A percentile compares a stretch with the other conserved stretches of the same genome.
phyloP scores from a whole-genome alignment of 2,329 filamentous ascomycete species.

The Whalleya microplaca region DNA sequence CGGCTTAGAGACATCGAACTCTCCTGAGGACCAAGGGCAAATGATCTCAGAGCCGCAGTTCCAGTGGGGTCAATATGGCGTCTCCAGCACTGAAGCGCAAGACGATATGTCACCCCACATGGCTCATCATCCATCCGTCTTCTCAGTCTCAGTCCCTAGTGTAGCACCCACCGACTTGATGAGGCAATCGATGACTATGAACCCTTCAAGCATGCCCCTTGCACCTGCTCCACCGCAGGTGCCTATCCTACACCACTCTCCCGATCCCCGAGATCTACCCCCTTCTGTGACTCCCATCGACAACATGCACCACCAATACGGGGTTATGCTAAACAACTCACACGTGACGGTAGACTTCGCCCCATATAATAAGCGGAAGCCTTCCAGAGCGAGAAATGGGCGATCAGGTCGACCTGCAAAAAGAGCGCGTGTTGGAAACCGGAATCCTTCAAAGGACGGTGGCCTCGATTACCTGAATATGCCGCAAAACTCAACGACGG shows the following conservation, averaged over 20 bases:
- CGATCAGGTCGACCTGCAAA: conserved; percentile 27
- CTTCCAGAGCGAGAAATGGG: conserved; percentile 22
- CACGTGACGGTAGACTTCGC: conserved; percentile 22
- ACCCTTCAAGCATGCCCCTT: conserved; percentile 26
- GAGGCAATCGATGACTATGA: conserved; percentile 17
- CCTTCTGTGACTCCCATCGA: conserved; percentile 24
- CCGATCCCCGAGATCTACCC: conserved; percentile 25
- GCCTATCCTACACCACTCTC: conserved; percentile 26
- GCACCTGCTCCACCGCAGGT: conserved; percentile 27
- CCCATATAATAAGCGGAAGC: conserved; percentile 25
- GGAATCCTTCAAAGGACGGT: conserved; percentile 12
- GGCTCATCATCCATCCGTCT: conserved; percentile 31
- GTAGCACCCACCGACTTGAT: conserved; percentile 32
- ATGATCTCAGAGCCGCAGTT: conserved; percentile 38
- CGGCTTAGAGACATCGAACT: conserved; percentile 40
- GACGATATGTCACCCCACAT: conserved; percentile 37
- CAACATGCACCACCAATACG: conserved; percentile 22
- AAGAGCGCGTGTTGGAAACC: conserved; percentile 18
- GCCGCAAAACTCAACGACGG: conserved; percentile 12
- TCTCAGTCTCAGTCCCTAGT: conserved; percentile 14
- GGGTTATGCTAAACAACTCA: conserved; percentile 16
- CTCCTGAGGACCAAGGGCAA: conserved; percentile 36
- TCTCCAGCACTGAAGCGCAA: conserved; percentile 36
- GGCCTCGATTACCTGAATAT: conserved; percentile 9
- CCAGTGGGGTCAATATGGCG: conserved; percentile 43